A percentile compares a stretch with the other conserved stretches of the same genome.
These are phyloP conservation scores for Abrus precatorius DNA, from an alignment of 306 rosid species.

Conservation along the genomic window DNA sequence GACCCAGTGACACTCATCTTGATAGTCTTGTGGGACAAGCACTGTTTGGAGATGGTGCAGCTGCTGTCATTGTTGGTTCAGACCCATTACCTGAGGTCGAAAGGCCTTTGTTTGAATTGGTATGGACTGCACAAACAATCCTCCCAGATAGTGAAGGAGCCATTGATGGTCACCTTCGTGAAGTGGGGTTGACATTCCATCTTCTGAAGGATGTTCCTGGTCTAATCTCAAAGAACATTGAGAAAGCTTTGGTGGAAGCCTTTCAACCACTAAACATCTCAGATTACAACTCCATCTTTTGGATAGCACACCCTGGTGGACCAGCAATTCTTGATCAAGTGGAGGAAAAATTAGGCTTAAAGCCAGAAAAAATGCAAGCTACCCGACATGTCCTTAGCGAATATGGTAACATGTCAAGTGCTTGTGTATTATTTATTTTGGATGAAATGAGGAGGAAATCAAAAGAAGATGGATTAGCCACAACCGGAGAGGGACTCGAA, in stretches of 20 bases:
- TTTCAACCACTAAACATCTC: constrained; percentile 35
- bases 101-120: constrained; percentile 34
- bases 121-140: constrained; percentile 44
- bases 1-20: constrained; percentile 39
- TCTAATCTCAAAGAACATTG: constrained; percentile 38
- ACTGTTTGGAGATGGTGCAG: constrained; percentile 41
- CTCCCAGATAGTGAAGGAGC: constrained; percentile 45
- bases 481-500: constrained; percentile 41
- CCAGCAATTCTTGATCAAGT: constrained; percentile 42
- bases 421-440: constrained; percentile 19
- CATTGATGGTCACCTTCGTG: constrained; percentile 46
- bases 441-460: constrained; percentile 30
- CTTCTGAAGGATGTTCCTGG: constrained; percentile 44
- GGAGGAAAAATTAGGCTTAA: constrained; percentile 26
- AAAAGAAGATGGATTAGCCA: neutral
- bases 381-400: constrained; percentile 37
- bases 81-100: neutral
- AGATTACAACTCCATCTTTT: constrained; percentile 49
- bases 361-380: constrained; percentile 20
- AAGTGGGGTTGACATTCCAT: constrained; percentile 41
- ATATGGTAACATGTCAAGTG: constrained; percentile 44
- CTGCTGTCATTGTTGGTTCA: constrained; percentile 23
- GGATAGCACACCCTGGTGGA: constrained; percentile 47
- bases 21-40: constrained; percentile 47
- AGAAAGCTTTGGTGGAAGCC: constrained; percentile 40